Evolutionary conservation across 441 rosid species (phyloP), one percentile per base, ranked within the genome.

Genomic region (Populus tomentosa): DNA sequence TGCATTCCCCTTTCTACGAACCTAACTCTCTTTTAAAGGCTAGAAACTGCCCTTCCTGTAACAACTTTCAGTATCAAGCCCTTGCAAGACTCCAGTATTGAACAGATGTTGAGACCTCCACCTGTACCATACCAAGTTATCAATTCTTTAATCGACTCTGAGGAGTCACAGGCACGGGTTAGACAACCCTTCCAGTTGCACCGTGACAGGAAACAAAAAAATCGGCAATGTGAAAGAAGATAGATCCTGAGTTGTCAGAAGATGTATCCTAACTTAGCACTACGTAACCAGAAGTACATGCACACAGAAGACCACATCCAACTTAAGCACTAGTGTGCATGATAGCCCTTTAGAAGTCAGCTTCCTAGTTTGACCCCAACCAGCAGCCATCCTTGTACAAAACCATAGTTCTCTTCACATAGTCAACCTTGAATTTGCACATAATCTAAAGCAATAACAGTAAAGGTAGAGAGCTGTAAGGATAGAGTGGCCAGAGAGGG

Each of bases 251-350:
- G 77, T 21, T 69, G 65, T 79, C 61, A 84, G 76, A 75, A 77
- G 76, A 77, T 74, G 71, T 67, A 83, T 72, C 69, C 75, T 72
- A 77, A 36, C 61, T 75, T 76, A 75, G 50, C 75, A 73, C 72
- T 50, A 65, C 40, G 76, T 46, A 79, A 50, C 78, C 50, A 69
- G 32, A 80, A 78, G 72, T 42, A 76, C 82, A 80, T 71, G 86
- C 85, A 78, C 40, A 80, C 56, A 73, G 67, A 61, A 13, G 38
- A 80, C 70, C 64, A 70, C 74, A 68, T 28, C 74, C 53, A 63
- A 67, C 73, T 67, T 61, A 59, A 77, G 16, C 69, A 75, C 71
- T 42, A 7, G 64, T 30, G 71, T 24, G 80, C 82, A 77, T 65
- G 79, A 64, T 32, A 56, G 67, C 61, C 77, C 59, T 74, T 62